Base-by-base conservation (phyloP, 352 stramenopile species). In the Phytophthora quininea region DNA sequence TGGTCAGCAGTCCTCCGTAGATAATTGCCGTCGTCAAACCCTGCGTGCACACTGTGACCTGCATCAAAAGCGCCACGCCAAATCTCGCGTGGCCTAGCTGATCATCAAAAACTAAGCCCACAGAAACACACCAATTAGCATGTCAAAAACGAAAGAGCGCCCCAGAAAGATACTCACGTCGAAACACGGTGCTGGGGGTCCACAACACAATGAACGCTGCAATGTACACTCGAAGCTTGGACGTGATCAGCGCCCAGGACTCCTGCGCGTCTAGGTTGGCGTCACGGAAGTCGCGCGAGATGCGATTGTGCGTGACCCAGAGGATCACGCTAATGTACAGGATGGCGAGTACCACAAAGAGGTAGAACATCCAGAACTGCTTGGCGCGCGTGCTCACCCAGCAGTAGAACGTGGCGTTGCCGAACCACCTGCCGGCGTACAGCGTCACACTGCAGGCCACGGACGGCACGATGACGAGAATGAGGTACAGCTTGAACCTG, bases 351-450 rank as follows among this genome's bases (percentile, higher is more conserved):
- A 90, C 40, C 15, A 93, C 82, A 54, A 84, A 91, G 30, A 84
- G 58, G 72, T 93, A 95, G 51, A 90, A 78, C 11, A 66, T 64
- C 48, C 86, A 71, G 32, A 92, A 73, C 53, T 90, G 77, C 62
- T 79, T 76, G 40, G 67, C 62, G 30, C 58, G 67, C 42, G 87
- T 76, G 43, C 51, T 46, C 19, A 94, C 67, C 86, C 84, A 94
- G 80, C 88, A 96, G 73, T 90, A 94, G 63, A 92, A 94, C 29
- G 73, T 84, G 35, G 86, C 81, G 55, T 83, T 51, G 30, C 68
- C 71, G 24, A 72, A 82, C 30, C 66, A 31, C 4, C 65, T 64
- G 72, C 74, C 77, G 6, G 64, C 71, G 31, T 84, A 78, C 9
- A 88, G 54, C 10, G 79, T 51, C 7, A 71, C 63, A 35, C 76